phyloP scores from a whole-genome alignment of 1,284 basidiomycete species.

The Ceratobasidium sp. region DNA sequence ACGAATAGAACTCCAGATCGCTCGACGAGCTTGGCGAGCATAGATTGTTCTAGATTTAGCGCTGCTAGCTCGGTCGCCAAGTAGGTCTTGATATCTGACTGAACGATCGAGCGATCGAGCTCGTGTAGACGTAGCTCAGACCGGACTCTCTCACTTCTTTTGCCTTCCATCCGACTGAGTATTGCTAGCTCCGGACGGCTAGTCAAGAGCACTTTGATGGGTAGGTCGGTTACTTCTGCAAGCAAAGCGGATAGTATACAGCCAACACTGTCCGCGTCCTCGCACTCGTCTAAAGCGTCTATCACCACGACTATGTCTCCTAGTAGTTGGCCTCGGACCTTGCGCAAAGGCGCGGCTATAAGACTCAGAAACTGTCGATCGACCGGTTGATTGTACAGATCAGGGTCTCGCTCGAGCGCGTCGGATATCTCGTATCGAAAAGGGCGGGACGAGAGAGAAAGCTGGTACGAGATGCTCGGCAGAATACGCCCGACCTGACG shows the following conservation, averaged over 20 bases:
- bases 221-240: background rate
- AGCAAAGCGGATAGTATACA: background rate
- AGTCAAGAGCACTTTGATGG: background rate
- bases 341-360: background rate
- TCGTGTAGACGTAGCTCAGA: background rate
- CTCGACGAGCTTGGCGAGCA: background rate
- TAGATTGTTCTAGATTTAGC: background rate
- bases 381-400: background rate
- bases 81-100: background rate
- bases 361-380: background rate
- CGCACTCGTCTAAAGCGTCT: constrained; percentile 10
- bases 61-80: background rate
- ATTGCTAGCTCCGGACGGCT: background rate
- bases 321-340: background rate
- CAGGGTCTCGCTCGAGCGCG: background rate
- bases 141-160: background rate
- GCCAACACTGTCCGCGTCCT: background rate
- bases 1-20: background rate
- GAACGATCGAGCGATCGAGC: background rate
- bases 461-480: too few species aligned
- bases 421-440: background rate
- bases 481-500: too few species aligned
- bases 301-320: background rate
- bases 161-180: background rate
- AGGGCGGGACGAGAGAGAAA: background rate